Evolutionary conservation across 202 grass and related monocot species (phyloP).

Genomic region (Schoenoplectus tabernaemontani): DNA sequence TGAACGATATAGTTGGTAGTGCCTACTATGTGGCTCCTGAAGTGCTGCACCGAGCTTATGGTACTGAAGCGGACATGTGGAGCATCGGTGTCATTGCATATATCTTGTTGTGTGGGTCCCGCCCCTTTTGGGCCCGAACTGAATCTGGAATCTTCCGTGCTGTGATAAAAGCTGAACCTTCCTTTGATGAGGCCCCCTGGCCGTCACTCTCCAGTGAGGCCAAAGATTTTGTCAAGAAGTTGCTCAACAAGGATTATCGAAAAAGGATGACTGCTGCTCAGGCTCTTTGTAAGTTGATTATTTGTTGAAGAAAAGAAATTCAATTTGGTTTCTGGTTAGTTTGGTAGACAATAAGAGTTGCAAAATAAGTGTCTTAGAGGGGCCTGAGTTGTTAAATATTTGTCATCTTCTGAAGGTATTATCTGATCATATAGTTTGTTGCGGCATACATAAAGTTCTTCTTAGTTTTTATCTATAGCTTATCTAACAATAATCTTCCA

Average conservation of each 20-base stretch:
- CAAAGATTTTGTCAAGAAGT: constrained; percentile 88
- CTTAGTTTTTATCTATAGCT: too few species aligned
- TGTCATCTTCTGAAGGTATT: not conserved
- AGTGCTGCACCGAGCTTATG: constrained; percentile 90
- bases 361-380: not conserved
- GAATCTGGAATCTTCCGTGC: constrained; percentile 98
- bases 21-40: constrained; percentile 98
- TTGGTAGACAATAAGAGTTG: not conserved
- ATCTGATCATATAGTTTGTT: not conserved
- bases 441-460: too few species aligned
- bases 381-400: not conserved
- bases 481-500: too few species aligned
- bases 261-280: constrained; percentile 97
- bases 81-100: constrained; percentile 98
- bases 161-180: constrained; percentile 93
- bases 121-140: constrained; percentile 93
- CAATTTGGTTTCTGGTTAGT: not conserved
- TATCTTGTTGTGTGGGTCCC: constrained; percentile 89
- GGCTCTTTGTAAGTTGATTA: constrained; percentile 67
- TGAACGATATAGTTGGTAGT: constrained; percentile 98
- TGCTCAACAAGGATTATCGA: constrained; percentile 99
- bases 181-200: constrained; percentile 94
- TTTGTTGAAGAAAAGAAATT: not conserved
- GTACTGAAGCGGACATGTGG: constrained; percentile 98
- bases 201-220: constrained; percentile 74